A percentile compares a stretch with the other conserved stretches of the same genome.
Conservation (phyloP, 768 basidiomycete species). For the Lentinula raphanica region DNA sequence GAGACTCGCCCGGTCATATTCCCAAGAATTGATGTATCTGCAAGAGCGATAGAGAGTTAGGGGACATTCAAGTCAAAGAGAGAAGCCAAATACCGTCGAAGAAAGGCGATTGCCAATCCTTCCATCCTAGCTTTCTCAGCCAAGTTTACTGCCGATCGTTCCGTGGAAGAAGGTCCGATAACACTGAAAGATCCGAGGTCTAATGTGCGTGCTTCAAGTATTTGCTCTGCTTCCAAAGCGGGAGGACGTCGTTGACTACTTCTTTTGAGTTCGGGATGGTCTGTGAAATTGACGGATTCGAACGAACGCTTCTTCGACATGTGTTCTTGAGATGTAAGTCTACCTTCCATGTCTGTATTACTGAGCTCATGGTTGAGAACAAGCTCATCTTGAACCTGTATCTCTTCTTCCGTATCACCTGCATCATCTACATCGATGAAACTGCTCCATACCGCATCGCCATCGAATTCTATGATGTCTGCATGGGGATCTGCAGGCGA, state of each 20-base stretch:
- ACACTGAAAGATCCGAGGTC: background rate
- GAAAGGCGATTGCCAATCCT: background rate
- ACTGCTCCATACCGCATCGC: background rate
- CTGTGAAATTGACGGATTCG: background rate
- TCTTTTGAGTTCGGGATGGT: background rate
- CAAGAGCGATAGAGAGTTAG: background rate
- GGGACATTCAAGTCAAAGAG: background rate
- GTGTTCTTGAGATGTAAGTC: background rate
- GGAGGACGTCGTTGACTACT: background rate
- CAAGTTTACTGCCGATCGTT: background rate
- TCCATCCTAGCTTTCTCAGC: background rate
- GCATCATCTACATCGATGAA: background rate
- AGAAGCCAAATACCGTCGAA: background rate
- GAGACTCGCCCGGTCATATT: background rate
- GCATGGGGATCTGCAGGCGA: background rate
- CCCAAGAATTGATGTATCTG: slow-evolving; percentile 1
- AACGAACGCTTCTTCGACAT: background rate
- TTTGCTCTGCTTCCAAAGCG: background rate
- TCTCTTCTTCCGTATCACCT: background rate
- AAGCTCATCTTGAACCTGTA: background rate
- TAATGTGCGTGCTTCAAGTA: too few relatives aligned
- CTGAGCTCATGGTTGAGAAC: background rate
- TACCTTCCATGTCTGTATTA: background rate
- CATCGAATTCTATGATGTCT: background rate
- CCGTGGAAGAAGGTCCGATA: background rate